Base-by-base conservation (phyloP, 2,329 filamentous ascomycete genomes). In the Botrytis squamosa region DNA sequence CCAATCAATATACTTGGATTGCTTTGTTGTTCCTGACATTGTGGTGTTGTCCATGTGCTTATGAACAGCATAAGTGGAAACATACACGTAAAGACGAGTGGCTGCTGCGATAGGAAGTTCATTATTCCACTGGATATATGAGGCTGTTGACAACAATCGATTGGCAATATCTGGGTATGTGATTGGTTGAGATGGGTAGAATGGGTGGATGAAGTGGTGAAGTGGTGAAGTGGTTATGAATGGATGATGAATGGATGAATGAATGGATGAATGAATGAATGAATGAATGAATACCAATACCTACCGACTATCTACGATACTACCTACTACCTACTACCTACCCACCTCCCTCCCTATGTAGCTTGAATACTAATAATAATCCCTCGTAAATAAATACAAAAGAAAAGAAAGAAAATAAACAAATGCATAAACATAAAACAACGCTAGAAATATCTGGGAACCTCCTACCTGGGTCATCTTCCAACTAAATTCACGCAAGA, bases 401-500 rank as follows among this genome's bases (percentile, higher is more conserved):
- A 49, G 12, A 25, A 66, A 65, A 62, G 14, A 65, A 46, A 36
- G 2, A 36, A 36, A 16, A 38, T 12, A 49, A 66, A 52, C 22
- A 64, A 64, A n/a, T 66, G 22, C 33, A 66, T 66, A 52, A 66
- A 38, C 36, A 66, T 52, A 66, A 66, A 52, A 49, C 36, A 29
- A 42, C 49, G 36, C 65, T 68, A 68, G 49, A 40, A 12, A n/a
- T 29, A 18, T 16, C 25, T 46, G 44, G 20, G 18, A 33, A 33
- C 33, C 33, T 33, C 33, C 33, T 46, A 44, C 44, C 44, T 16
- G 5, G 52, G 14, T 16, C 7, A 25, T 36, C 46, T 52, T 67
- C 46, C 22, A 55, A 29, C 46, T 33, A 55, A 55, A 55, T 68
- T 57, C 49, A 68, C 46, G 6, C 40, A 68, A 68, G 36, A 68